Percentiles rank a stretch among this genome's conserved stretches.
Conservation (phyloP, 2,329 filamentous ascomycete genomes). For the Fonsecaea monophora region DNA sequence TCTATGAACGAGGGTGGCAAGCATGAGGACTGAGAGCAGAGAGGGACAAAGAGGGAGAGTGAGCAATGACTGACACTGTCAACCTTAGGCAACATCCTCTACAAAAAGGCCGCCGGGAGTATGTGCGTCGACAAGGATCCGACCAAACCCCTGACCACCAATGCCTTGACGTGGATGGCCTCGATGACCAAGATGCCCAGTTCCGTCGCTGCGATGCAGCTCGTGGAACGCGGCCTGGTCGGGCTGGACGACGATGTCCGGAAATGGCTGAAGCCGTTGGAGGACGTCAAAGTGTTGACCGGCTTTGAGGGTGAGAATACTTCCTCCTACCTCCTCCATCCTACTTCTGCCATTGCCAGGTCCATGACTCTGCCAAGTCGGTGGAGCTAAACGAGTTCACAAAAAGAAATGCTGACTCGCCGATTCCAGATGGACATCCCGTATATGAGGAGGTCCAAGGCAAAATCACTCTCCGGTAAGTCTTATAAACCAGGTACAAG, state of each 20-base stretch:
- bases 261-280: background rate
- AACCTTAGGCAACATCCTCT: too few species aligned
- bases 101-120: too few species aligned
- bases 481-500: background rate
- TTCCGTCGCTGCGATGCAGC: background rate
- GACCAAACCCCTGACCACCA: background rate
- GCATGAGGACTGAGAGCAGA: too few species aligned
- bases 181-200: background rate
- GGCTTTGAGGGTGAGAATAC: background rate
- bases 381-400: too few species aligned
- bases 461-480: background rate
- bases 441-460: background rate
- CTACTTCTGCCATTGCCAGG: too few species aligned
- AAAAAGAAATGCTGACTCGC: too few species aligned
- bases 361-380: too few species aligned
- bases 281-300: background rate
- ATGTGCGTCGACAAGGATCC: too few species aligned
- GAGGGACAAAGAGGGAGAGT: too few species aligned
- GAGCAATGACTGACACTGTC: too few species aligned
- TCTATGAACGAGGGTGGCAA: too few species aligned
- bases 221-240: background rate
- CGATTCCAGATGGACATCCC: background rate
- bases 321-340: too few species aligned
- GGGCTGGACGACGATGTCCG: conserved; percentile 1
- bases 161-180: background rate